Evolutionary conservation across 768 basidiomycete species (phyloP), one percentile per base, ranked within the genome.

Genomic region (Clitopilus hobsonii): DNA sequence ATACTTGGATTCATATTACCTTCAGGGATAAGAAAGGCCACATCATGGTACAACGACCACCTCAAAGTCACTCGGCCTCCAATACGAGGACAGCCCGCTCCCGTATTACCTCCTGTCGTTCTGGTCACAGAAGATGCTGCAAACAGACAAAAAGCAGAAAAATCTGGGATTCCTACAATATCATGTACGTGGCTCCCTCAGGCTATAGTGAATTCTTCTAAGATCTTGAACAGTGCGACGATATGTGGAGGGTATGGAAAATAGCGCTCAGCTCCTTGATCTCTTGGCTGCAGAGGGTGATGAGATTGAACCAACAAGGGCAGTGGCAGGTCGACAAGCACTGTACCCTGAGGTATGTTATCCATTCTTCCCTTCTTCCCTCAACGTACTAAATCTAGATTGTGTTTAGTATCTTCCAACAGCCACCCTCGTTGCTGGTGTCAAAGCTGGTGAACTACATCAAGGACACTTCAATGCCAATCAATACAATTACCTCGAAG

Each of bases 401-500:
- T 49, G 4, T 23, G n/a, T 45, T 20, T 51, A 98, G 93, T 95
- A 98, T 67, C 74, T 97, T 14, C 77, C 94, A 0, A 76, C 80
- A 7, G 77, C 85, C 0, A 84, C 82, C 0, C 69, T 98, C 7
- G 64, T 84, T 32, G 91, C 94, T 8, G 95, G 94, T 1, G 78
- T 98, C 54, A 95, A 94, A 67, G 81, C 83, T 3, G 92, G 91
- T 1, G 75, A 86, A 38, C 79, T 95, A 3, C 83, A 93, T 63
- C 93, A 98, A 72, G 97, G 97, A 0, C 87, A 95, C 66, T 99
- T 96, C 73, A 94, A 90, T 64, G 92, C 94, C 2, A 97, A 91
- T 61, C 86, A 86, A 60, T 99, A 94, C 71, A 98, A 99, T 67
- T 98, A 95, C 62, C 78, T 98, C 13, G 96, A 98, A 79, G 91